Evolutionary conservation across 1,284 basidiomycete species (phyloP), one percentile per base, ranked within the genome.

Genomic region (Marasmius fiardii): DNA sequence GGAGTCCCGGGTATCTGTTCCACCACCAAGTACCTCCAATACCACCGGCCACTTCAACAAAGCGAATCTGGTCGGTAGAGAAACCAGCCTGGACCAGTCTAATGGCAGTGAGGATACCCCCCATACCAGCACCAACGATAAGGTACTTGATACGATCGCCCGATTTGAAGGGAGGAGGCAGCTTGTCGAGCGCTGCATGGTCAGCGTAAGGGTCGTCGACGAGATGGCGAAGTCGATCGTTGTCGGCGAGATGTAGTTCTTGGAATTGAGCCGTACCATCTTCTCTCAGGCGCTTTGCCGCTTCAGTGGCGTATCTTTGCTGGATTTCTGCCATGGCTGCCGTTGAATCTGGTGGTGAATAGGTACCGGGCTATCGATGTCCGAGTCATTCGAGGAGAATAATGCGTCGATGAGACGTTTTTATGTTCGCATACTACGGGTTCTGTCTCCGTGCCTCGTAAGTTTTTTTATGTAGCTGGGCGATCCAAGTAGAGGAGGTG

Each of bases 11-110:
- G 41, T 60, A 63, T 12, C 62, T 43, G 41, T 63, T 63, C 62
- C 61, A 63, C 21, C 62, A 63, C 62, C 62, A 63, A 8, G 62
- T 59, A 3, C 62, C 62, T 1, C 62, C 62, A 41, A 62, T 60
- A 2, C 62, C 62, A 6, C 60, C 60, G 16, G 54, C 61, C 21
- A 33, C 43, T 31, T 63, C 61, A 14, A 61, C 51, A 5, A 63
- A n/a, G 4, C 58, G 51, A 34, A 63, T 60, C n/a, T 61, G 58
- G 0, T 48, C 43, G 3, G 58, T 28, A 1, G 33, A 51, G 48
- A 61, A 58, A 5, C 60, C 60, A 16, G 60, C 58, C 26, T 61
- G 23, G 53, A 63, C 53, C 7, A 63, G 41, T 4, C 43, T 28
- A 16, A 55, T 58, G 18, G 60, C 61, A 34, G 54, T 57, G 21